These are phyloP conservation scores for Ustanciosporium gigantosporum DNA, from an alignment of 1,284 basidiomycete species.

Conservation along the genomic window DNA sequence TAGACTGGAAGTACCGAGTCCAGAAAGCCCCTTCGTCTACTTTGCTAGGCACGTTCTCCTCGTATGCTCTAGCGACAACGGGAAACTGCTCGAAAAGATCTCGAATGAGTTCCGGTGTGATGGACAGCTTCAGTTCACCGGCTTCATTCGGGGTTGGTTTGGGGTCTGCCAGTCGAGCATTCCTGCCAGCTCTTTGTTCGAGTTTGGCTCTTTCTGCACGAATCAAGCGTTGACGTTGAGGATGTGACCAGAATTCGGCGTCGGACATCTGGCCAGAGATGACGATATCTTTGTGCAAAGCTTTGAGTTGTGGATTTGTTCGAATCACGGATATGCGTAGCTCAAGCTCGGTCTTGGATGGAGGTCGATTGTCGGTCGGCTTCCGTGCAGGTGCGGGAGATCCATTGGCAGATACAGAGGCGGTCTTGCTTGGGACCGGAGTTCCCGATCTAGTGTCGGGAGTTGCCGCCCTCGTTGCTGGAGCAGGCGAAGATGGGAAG, in stretches of 20 bases:
- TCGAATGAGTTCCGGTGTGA: constrained; percentile 87
- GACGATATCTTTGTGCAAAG: constrained; percentile 57
- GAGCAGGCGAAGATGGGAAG: constrained; percentile 7
- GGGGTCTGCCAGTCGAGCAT: constrained; percentile 57
- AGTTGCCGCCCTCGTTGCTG: constrained; percentile 6
- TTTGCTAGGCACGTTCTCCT: constrained; percentile 86
- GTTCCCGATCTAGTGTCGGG: constrained; percentile 9
- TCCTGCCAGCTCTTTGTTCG: constrained; percentile 51
- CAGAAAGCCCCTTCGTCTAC: constrained; percentile 89
- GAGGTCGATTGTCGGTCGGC: not conserved
- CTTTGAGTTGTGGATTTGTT: constrained; percentile 43
- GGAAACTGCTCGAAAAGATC: constrained; percentile 99
- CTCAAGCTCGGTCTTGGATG: constrained; percentile 40
- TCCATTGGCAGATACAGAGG: constrained; percentile 2
- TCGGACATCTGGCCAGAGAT: constrained; percentile 43
- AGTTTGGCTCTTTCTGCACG: constrained; percentile 48
- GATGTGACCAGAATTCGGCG: constrained; percentile 60
- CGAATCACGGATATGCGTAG: constrained; percentile 51
- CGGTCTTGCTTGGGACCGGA: constrained; percentile 3
- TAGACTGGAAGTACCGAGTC: constrained; percentile 93
- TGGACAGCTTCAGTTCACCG: constrained; percentile 75
- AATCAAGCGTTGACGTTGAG: constrained; percentile 49
- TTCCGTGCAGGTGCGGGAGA: not conserved
- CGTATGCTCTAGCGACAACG: constrained; percentile 86
- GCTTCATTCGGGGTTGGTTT: constrained; percentile 50